phyloP scores from a whole-genome alignment of 2,329 filamentous ascomycete species.

The Fonsecaea multimorphosa region DNA sequence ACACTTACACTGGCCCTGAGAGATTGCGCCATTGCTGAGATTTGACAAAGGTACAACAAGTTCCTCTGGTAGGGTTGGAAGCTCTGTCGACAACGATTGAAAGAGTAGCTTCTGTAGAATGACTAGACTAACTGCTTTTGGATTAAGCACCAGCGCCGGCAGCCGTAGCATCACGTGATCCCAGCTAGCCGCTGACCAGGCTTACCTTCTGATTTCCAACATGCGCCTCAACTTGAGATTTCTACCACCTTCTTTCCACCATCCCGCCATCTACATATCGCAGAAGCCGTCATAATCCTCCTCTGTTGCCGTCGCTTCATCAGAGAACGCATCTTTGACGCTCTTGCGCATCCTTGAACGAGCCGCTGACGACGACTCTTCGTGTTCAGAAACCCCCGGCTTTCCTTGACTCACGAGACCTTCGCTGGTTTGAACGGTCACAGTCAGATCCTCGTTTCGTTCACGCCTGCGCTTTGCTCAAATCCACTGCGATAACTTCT shows the following conservation, averaged over 20 bases:
- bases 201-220: constrained; percentile 6
- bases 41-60: constrained; percentile 17
- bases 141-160: neutral
- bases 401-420: constrained; percentile 59
- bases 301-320: constrained; percentile 20
- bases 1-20: constrained; percentile 65
- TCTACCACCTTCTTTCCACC: constrained; percentile 26
- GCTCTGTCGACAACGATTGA: constrained; percentile 3
- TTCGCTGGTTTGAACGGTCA: constrained; percentile 63
- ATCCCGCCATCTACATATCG: constrained; percentile 28
- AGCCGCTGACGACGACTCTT: constrained; percentile 49
- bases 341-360: constrained; percentile 29
- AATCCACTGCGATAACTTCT: constrained; percentile 32
- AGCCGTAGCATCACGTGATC: neutral
- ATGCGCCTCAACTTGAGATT: constrained; percentile 13
- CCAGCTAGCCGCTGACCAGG: neutral
- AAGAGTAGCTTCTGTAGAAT: neutral
- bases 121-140: neutral
- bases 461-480: constrained; percentile 28
- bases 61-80: constrained; percentile 5
- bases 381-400: constrained; percentile 41
- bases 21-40: constrained; percentile 60
- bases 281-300: constrained; percentile 26
- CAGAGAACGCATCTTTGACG: constrained; percentile 9
- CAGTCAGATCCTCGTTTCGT: constrained; percentile 43